These are phyloP conservation scores for Trypanosoma scelopori DNA, from an alignment of 208 protist species.

Conservation along the genomic window DNA sequence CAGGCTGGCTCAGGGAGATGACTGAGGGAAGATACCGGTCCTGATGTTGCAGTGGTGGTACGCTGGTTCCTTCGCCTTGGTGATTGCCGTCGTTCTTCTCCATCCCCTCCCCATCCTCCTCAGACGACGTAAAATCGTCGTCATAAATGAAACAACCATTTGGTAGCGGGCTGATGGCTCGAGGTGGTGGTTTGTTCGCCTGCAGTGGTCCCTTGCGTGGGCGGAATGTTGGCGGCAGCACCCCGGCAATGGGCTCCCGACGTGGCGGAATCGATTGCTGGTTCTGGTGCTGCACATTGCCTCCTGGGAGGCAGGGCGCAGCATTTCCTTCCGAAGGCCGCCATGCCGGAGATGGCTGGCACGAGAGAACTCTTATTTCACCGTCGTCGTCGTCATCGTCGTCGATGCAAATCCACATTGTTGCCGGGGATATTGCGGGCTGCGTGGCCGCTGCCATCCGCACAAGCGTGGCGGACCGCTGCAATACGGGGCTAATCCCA, in stretches of 20 bases:
- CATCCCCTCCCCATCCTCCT: constrained; percentile 26
- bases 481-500: constrained; percentile 17
- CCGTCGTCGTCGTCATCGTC: constrained; percentile 58
- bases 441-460: constrained; percentile 52
- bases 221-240: constrained; percentile 66
- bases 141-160: constrained; percentile 31
- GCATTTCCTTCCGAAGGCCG: background rate
- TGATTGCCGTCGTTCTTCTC: constrained; percentile 7
- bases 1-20: background rate
- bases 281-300: background rate
- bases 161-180: constrained; percentile 18
- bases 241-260: constrained; percentile 43
- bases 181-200: constrained; percentile 19
- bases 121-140: constrained; percentile 28
- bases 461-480: constrained; percentile 55
- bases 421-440: constrained; percentile 52
- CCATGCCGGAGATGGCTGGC: background rate
- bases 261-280: constrained; percentile 6
- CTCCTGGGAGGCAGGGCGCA: background rate
- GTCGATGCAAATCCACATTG: constrained; percentile 78
- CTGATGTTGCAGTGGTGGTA: background rate
- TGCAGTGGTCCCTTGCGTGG: constrained; percentile 36
- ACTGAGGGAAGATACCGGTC: background rate
- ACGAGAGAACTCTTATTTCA: constrained; percentile 16
- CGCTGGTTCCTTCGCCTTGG: background rate